Evolutionary conservation across 2,329 filamentous ascomycete genomes (phyloP), one percentile per base, ranked within the genome.

Genomic region (Colletotrichum cuscutae): DNA sequence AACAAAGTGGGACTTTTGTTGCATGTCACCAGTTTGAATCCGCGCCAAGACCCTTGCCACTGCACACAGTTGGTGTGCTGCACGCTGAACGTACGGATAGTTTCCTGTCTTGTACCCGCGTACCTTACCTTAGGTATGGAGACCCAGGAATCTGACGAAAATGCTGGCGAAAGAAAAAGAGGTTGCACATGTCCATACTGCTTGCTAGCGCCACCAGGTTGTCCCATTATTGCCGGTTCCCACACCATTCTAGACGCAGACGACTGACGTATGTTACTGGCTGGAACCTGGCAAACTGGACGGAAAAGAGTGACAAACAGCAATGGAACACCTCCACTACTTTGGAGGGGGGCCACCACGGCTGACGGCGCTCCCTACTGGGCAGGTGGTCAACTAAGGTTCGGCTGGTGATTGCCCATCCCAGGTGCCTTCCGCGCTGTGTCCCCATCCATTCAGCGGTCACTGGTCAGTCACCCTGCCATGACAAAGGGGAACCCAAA

Each of bases 361-460:
- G 19, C 5, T 24, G 30, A 49, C 19, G 42, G 42, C 15, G 19
- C 42, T 22, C 42, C 68, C 53, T 49, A 46, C 57, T 35, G 64
- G 64, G 68, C 64, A 68, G 57, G 58, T 68, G 49, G 64, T 58
- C 19, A 68, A 32, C 24, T n/a, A 53, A 63, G 28, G 42, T 53
- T 37, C 46, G 61, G 46, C 28, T 37, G n/a, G 46, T 35, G 46
- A 63, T 42, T 52, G 24, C 58, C 35, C 37, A 46, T 60, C 58
- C 26, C 19, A 62, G 26, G 9, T 24, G 52, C n/a, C 37, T 42
- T 49, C 28, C 49, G 52, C 32, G 32, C 32, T 42, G 49, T 65
- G 49, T 53, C 49, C n/a, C 32, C 32, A 24, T 54, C n/a, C 30
- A 22, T 54, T 64, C 54, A 53, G 65, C 30, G 57, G 60, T 30